Percentiles rank a stretch among this genome's conserved stretches.
Evolutionary conservation across 257 asterid species (phyloP).

Genomic region (Solanum virginianum): DNA sequence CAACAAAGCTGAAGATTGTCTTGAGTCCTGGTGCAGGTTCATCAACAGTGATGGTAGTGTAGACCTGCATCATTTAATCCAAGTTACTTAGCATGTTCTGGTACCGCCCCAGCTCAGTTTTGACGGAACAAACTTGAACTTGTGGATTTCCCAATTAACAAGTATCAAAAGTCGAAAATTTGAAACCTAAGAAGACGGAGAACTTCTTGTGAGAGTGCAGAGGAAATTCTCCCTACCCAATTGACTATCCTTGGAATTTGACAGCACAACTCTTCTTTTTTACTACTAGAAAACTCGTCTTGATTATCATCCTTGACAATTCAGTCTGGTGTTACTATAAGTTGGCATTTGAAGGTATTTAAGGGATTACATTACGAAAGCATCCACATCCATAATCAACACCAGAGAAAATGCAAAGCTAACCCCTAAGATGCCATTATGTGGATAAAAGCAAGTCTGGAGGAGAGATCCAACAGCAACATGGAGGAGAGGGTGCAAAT

Average conservation of each 20-base stretch:
- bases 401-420: not conserved
- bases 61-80: slow-evolving; percentile 31
- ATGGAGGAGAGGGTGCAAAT: not conserved
- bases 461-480: not conserved
- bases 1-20: slow-evolving; percentile 67
- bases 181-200: not conserved
- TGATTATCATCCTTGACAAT: not conserved
- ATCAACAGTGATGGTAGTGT: slow-evolving; percentile 59
- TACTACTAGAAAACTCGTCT: not conserved
- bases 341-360: not conserved
- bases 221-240: not conserved
- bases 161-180: not conserved
- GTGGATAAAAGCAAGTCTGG: not conserved
- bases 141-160: not conserved
- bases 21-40: slow-evolving; percentile 97
- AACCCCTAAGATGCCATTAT: not conserved
- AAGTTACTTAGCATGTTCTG: not conserved
- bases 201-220: not conserved
- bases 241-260: not conserved
- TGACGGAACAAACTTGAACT: not conserved
- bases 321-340: not conserved
- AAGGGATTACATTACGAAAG: not conserved
- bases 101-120: not conserved
- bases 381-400: not conserved
- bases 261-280: not conserved